Base-by-base conservation (phyloP, 2,329 filamentous ascomycete genomes). In the Cercospora brassicicola region DNA sequence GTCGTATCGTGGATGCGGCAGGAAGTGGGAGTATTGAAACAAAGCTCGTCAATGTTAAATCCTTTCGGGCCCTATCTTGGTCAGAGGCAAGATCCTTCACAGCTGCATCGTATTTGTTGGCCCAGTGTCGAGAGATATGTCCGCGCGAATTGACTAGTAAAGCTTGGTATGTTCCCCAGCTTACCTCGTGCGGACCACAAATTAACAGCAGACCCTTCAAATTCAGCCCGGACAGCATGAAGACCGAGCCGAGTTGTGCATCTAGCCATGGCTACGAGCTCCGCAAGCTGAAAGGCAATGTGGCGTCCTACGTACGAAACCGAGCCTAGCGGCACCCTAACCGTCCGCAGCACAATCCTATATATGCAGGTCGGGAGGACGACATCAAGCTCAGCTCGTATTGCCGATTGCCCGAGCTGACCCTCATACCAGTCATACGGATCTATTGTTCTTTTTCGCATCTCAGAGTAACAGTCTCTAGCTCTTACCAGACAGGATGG, bases 401-500 rank as follows among this genome's bases (percentile, higher is more conserved):
- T 4, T 48, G 11, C 20, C 45, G 10, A 48, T 48, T 23, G 45
- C 45, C n/a, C 45, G 45, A 53, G 48, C 10, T 53, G 10, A 3
- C 23, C 3, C 48, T 53, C 48, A 55, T n/a, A 55, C 23, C 48
- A 28, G 4, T 55, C 13, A 28, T 15, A n/a, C 15, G 4, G 5
- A 55, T 55, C 23, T 28, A 15, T 8, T 28, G 4, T 28, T 11
- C 4, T 10, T 4, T 28, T 26, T 23, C 7, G 10, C 18, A 28
- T 9, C 48, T 48, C 18, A n/a, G 48, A 28, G 48, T 28, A 10
- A 2, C 23, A 51, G n/a, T 9, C 9, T 30, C 59, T 31, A 42
- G 36, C 3, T n/a, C 15, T 7, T 15, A 8, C 11, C 59, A 28
- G 18, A 39, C 59, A 70, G 10, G 13, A 71, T 69, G 67, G n/a